Percentiles rank a stretch among this genome's conserved stretches.
Evolutionary conservation across 2,329 filamentous ascomycete genomes (phyloP).

Genomic region (Calonectria hongkongensis): DNA sequence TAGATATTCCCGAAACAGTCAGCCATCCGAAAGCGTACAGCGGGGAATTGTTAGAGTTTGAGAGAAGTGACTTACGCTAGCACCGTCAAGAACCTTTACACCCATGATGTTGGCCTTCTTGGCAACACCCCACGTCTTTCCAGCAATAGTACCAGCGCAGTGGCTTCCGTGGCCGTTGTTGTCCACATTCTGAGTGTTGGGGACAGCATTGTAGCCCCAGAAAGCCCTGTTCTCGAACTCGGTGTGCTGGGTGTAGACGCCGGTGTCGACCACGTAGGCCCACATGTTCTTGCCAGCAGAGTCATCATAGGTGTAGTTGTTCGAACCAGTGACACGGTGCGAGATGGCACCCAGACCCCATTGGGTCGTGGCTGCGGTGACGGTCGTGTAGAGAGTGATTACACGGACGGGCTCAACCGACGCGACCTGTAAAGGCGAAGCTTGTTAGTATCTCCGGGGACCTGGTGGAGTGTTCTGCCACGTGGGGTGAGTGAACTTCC

Average conservation of each 20-base stretch:
- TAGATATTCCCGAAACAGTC: constrained; percentile 13
- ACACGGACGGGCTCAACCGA: constrained; percentile 58
- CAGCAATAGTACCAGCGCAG: constrained; percentile 67
- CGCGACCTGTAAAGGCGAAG: constrained; percentile 53
- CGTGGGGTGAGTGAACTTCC: constrained; percentile 10
- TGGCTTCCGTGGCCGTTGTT: constrained; percentile 68
- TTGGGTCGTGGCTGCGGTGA: constrained; percentile 60
- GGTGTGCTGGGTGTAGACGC: constrained; percentile 67
- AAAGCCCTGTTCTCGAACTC: constrained; percentile 66
- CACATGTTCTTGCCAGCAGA: constrained; percentile 65
- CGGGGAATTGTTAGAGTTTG: neutral
- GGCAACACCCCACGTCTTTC: constrained; percentile 66
- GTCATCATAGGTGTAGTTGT: constrained; percentile 64
- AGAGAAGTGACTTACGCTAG: constrained; percentile 38
- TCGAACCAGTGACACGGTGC: constrained; percentile 58
- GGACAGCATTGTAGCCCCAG: constrained; percentile 60
- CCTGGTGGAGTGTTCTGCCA: constrained; percentile 13
- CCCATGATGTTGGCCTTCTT: constrained; percentile 65
- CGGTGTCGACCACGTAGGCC: constrained; percentile 74
- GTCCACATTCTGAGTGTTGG: constrained; percentile 59
- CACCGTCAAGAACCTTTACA: constrained; percentile 66
- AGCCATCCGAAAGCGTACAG: neutral
- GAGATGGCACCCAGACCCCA: constrained; percentile 70
- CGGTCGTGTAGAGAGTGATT: constrained; percentile 54
- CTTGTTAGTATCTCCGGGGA: neutral